phyloP scores from a whole-genome alignment of 805 yeast species.

The Ogataea degrootiae region DNA sequence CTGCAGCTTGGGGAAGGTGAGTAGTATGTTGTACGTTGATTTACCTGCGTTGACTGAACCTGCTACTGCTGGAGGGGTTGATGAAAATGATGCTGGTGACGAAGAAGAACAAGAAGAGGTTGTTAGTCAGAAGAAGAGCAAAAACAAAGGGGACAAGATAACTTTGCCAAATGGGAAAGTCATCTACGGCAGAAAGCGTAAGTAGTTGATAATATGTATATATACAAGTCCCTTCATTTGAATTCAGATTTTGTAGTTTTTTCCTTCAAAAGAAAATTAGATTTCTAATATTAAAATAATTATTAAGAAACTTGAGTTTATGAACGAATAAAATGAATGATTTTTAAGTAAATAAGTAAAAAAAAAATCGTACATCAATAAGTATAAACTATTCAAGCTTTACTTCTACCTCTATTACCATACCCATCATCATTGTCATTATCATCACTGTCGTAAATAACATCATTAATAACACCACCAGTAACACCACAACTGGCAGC shows the following conservation, averaged over 20 bases:
- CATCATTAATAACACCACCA: conserved; percentile 6
- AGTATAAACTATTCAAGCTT: background rate
- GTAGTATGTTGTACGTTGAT: background rate
- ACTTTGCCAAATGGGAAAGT: conserved; percentile 62
- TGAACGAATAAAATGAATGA: too few relatives aligned
- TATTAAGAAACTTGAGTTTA: too few relatives aligned
- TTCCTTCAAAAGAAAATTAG: too few relatives aligned
- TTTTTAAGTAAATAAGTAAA: background rate
- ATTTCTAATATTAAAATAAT: too few relatives aligned
- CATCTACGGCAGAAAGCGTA: conserved; percentile 27
- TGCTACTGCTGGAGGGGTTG: background rate
- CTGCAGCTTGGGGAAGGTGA: conserved; percentile 33
- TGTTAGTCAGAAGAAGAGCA: conserved; percentile 21
- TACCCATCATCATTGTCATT: conserved; percentile 1
- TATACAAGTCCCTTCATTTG: background rate
- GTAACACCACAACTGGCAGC: background rate
- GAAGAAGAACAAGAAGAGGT: background rate
- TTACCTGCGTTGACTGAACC: background rate
- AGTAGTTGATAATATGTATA: background rate
- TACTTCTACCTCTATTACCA: conserved; percentile 8
- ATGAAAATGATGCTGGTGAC: conserved; percentile 1
- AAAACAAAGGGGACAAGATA: conserved; percentile 38
- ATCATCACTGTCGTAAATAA: background rate
- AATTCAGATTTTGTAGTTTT: background rate
- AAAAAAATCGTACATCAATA: background rate